Conservation (phyloP, 192 early-diverging fungal genomes). For the Lunasporangiospora selenospora region DNA sequence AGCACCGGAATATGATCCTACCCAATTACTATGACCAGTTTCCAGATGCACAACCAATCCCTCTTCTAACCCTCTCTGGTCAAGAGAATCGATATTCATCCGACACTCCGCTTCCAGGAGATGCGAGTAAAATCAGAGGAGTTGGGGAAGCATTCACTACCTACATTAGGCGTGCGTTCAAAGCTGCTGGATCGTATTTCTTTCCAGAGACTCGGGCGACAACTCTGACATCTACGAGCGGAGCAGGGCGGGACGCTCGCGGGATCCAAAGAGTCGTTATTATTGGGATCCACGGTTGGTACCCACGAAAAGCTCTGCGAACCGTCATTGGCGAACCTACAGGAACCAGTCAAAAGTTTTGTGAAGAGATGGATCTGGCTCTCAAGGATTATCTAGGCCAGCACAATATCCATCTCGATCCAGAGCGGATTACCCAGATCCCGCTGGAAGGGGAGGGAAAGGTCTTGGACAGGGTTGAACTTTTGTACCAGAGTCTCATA, state of each 20-base stretch:
- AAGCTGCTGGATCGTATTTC: too few species aligned
- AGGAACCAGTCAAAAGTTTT: conserved; percentile 88
- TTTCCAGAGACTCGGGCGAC: too few species aligned
- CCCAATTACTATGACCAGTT: conserved; percentile 44
- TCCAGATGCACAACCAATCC: conserved; percentile 22
- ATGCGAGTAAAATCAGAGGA: too few species aligned
- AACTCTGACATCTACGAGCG: too few species aligned
- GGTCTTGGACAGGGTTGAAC: conserved; percentile 82
- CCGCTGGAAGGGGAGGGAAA: conserved; percentile 93
- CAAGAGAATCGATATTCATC: too few species aligned
- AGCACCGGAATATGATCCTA: conserved; percentile 13
- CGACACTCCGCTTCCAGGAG: too few species aligned
- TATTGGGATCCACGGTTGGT: conserved; percentile 95
- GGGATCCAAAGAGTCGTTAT: conserved; percentile 68
- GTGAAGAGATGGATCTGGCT: conserved; percentile 84
- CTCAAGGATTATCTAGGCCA: conserved; percentile 61
- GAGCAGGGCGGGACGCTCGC: too few species aligned
- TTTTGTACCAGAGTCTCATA: conserved; percentile 76
- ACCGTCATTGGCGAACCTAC: conserved; percentile 90
- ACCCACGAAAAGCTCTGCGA: conserved; percentile 77
- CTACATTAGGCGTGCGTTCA: too few species aligned
- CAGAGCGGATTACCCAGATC: conserved; percentile 70
- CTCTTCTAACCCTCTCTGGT: conserved; percentile 16
- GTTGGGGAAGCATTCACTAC: too few species aligned
- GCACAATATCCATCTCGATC: conserved; percentile 54